Evolutionary conservation across 2,329 filamentous ascomycete species (phyloP), one percentile per base, ranked within the genome.

Genomic region (Venturia aucupariae): DNA sequence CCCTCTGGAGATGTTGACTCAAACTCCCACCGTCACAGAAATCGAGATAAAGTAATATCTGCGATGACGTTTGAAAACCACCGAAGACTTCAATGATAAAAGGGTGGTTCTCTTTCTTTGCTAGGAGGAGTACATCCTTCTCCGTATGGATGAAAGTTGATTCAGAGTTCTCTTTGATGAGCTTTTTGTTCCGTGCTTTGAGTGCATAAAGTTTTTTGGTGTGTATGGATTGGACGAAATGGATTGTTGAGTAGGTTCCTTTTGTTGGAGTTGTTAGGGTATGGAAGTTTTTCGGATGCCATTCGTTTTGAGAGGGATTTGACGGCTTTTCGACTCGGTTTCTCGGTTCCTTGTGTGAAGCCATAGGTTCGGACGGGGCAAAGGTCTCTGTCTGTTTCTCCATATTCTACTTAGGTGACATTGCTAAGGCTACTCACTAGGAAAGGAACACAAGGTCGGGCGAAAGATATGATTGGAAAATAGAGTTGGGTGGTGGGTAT

Each of bases 71-170:
- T 42, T 60, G 57, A 19, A 41, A 41, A 17, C 57, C 57, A 30
- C 32, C 57, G 22, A 24, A 60, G 19, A 60, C 32, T n/a, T 60
- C 57, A n/a, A 60, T 27, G 15, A 60, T n/a, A 15, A 60, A 60
- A 1, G 57, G 32, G 19, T 60, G 57, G 39, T 60, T 41, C 10
- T 60, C 32, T 19, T 42, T 60, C 19, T 39, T 60, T 15, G 57
- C 32, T 19, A 60, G 32, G 17, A 60, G 32, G 15, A 60, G 48
- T 19, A 30, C 6, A 30, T 32, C 48, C 24, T 54, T 54, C 15
- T 54, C 48, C 2, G 24, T 54, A 32, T 54, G 10, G 7, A 54
- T 54, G 27, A 30, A 30, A 19, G 30, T 17, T 15, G 48, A 30
- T 32, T 54, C 48, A 5, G 6, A 27, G 24, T 54, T 54, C 13